phyloP scores from a whole-genome alignment of 2,329 filamentous ascomycete genomes.

The Phaeosphaeria sp. region DNA sequence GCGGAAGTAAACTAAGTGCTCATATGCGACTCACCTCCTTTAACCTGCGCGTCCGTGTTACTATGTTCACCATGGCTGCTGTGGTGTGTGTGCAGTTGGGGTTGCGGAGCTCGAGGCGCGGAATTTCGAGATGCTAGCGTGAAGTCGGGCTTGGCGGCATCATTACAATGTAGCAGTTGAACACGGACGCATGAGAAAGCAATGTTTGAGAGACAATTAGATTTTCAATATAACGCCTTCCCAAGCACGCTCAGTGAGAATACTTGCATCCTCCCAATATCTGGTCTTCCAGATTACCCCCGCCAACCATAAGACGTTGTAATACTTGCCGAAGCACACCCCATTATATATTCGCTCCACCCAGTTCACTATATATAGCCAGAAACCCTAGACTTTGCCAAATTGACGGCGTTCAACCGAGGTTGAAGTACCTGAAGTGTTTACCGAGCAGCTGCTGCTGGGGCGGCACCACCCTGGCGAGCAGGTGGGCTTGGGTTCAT shows the following conservation, averaged over 20 bases:
- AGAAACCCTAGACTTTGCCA: neutral
- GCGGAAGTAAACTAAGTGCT: neutral
- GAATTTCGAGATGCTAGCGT: conserved; percentile 32
- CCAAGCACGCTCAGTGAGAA: conserved; percentile 4
- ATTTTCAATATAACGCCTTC: conserved; percentile 9
- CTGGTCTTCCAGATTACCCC: neutral
- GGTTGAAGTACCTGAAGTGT: neutral
- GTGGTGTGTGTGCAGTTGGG: conserved; percentile 18
- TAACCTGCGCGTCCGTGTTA: conserved; percentile 76
- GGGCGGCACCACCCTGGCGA: conserved; percentile 4
- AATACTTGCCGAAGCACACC: conserved; percentile 17
- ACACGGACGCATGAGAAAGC: neutral
- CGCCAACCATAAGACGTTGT: neutral
- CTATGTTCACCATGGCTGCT: conserved; percentile 61
- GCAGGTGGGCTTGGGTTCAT: conserved; percentile 19
- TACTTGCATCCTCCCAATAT: conserved; percentile 1
- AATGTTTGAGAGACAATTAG: neutral
- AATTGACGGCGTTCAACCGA: no score
- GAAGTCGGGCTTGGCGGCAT: conserved; percentile 14
- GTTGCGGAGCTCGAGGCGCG: conserved; percentile 29
- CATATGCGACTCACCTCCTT: conserved; percentile 66
- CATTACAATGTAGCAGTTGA: neutral
- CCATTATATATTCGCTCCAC: conserved; percentile 12
- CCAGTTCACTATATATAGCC: conserved; percentile 1
- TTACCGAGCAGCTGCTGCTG: neutral